Percentiles rank a stretch among this genome's conserved stretches.
Evolutionary conservation across 495 filamentous ascomycete genomes (phyloP).

Genomic region (Sporormia fimetaria): DNA sequence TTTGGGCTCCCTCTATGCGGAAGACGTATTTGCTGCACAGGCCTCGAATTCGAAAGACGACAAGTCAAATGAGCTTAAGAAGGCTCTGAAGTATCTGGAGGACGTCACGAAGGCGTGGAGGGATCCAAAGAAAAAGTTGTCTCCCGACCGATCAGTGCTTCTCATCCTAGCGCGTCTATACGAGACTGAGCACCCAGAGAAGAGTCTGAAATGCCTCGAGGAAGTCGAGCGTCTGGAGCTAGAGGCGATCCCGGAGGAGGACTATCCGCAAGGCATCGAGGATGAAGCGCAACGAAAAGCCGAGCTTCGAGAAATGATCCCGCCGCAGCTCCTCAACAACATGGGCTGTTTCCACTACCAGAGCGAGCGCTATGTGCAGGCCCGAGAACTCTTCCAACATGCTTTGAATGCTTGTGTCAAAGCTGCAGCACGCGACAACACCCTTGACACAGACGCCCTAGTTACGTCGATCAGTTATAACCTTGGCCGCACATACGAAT

Average conservation of each 20-base stretch:
- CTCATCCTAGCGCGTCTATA: conserved; percentile 87
- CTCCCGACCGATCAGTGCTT: conserved; percentile 75
- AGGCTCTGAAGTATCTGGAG: conserved; percentile 73
- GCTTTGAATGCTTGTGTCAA: conserved; percentile 77
- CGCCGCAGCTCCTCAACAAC: conserved; percentile 90
- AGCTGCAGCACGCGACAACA: conserved; percentile 52
- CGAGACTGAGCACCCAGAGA: conserved; percentile 72
- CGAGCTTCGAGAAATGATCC: conserved; percentile 58
- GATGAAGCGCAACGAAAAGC: conserved; percentile 40
- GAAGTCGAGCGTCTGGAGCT: conserved; percentile 83
- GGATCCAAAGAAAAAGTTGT: conserved; percentile 67
- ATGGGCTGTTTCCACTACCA: conserved; percentile 93
- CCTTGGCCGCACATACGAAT: conserved; percentile 90
- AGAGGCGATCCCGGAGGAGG: conserved; percentile 56
- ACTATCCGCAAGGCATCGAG: conserved; percentile 51
- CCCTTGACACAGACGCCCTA: conserved; percentile 71
- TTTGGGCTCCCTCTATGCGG: conserved; percentile 78
- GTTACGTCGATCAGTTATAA: conserved; percentile 93
- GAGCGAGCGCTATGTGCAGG: conserved; percentile 63
- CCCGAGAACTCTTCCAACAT: conserved; percentile 78
- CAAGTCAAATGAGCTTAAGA: conserved; percentile 67
- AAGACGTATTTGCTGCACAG: conserved; percentile 79
- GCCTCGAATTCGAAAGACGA: conserved; percentile 67
- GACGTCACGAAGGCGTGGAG: conserved; percentile 83
- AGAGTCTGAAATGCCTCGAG: conserved; percentile 77